Base-by-base conservation (phyloP, 352 stramenopile genomes). In the Globisporangium viniferum region DNA sequence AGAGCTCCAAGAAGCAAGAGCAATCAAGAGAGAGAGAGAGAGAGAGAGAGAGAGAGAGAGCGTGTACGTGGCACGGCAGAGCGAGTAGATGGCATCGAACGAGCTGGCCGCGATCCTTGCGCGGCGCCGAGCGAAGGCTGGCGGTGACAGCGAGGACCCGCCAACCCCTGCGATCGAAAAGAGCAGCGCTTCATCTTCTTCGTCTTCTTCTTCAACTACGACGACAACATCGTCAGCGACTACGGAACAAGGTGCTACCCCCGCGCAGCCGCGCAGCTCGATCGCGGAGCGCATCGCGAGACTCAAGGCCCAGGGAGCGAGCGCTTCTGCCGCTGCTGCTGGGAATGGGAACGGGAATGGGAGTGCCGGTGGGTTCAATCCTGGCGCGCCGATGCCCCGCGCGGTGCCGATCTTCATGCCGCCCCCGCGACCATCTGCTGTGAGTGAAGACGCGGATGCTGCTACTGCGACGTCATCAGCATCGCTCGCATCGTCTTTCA, bases 101-200 rank as follows among this genome's bases (percentile, higher is more conserved):
- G 88, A 95, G 75, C 70, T 95, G 66, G 84, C 86, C 49, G 82
- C 88, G 66, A 93, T 94, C 67, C 78, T 95, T 27, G 88, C 88
- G 41, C 79, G 86, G 22, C 86, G 88, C 54, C 81, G 88, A 33
- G 83, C 83, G 35, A 93, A 94, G 68, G 78, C 81, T 12, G 86
- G 84, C 14, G 78, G 72, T 7, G 80, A 73, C 27, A 78, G 75
- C 18, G 74, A 78, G 18, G 63, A 57, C 12, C 35, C 68, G 2
- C 63, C 72, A 0, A 29, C 62, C 24, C 76, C 76, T 9, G 70
- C 75, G 60, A 73, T 84, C 60, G 74, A 80, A 27, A 49, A 56
- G 22, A 78, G 60, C 60, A 71, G 66, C 51, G 31, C 59, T 55
- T 60, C 67, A 2, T 39, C 69, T 18, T 62, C 69, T n/a, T 62